Evolutionary conservation across 139 green algal species (phyloP).

Genomic region (Chlorella ohadii): DNA sequence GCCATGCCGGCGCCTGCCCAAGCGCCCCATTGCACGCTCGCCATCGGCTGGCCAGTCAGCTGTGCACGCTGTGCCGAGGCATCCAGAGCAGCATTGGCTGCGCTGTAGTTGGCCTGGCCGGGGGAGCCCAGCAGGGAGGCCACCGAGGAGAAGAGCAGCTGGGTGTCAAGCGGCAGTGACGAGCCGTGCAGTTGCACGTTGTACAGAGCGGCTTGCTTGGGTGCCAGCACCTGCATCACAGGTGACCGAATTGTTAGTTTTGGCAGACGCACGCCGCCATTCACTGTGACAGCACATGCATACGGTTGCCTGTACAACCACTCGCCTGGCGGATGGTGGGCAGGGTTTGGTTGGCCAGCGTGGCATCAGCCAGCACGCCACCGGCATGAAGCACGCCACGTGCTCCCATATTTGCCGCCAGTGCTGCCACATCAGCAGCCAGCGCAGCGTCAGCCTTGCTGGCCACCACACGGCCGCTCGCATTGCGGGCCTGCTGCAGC

Average conservation of each 20-base stretch:
- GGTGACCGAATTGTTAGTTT: no score
- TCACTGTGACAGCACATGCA: neutral
- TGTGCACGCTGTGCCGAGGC: slow-evolving; percentile 18
- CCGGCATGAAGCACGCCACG: slow-evolving; percentile 69
- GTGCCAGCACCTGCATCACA: slow-evolving; percentile 30
- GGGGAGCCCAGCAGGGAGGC: slow-evolving; percentile 81
- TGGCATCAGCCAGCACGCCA: slow-evolving; percentile 81
- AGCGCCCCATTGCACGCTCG: slow-evolving; percentile 88
- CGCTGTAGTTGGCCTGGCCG: slow-evolving; percentile 84
- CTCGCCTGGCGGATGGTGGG: slow-evolving; percentile 10
- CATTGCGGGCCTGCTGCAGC: neutral
- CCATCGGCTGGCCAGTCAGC: neutral
- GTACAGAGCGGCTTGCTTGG: slow-evolving; percentile 55
- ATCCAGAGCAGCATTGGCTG: slow-evolving; percentile 82
- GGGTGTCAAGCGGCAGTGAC: slow-evolving; percentile 22
- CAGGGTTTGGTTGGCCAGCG: slow-evolving; percentile 62
- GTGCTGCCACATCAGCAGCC: neutral
- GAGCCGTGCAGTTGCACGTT: neutral
- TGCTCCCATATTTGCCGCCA: neutral
- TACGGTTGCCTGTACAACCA: neutral
- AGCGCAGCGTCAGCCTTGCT: slow-evolving; percentile 20
- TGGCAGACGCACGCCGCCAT: no score
- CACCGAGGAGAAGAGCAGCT: slow-evolving; percentile 85
- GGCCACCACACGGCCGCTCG: neutral
- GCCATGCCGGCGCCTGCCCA: slow-evolving; percentile 91